phyloP scores from a whole-genome alignment of 352 stramenopile genomes.

The Elongisporangium prolatum region DNA sequence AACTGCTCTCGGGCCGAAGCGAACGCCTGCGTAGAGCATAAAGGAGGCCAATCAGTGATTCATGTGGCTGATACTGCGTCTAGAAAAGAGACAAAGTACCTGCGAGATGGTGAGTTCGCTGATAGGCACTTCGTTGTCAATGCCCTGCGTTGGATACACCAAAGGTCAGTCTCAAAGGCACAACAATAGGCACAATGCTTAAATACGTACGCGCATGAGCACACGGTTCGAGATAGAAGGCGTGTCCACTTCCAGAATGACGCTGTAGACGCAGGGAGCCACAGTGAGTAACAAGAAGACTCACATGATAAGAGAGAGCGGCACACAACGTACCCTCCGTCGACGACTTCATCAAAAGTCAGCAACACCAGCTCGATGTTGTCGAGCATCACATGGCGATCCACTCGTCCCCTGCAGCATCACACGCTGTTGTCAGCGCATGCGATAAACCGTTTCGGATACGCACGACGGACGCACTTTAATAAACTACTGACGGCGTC shows the following conservation, averaged over 20 bases:
- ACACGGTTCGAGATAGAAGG: constrained; percentile 88
- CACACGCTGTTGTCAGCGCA: background rate
- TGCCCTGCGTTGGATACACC: constrained; percentile 41
- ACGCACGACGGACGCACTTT: constrained; percentile 59
- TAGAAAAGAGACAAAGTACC: constrained; percentile 15
- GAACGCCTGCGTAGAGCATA: constrained; percentile 44
- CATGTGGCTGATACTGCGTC: background rate
- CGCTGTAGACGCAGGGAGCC: constrained; percentile 22
- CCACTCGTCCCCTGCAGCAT: constrained; percentile 61
- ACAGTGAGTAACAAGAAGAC: background rate
- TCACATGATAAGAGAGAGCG: background rate
- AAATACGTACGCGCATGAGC: constrained; percentile 80
- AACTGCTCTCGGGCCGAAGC: constrained; percentile 84
- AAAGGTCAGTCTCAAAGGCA: background rate
- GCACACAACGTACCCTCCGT: constrained; percentile 58
- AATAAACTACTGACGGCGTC: constrained; percentile 83
- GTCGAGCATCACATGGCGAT: constrained; percentile 86
- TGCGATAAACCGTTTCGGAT: background rate
- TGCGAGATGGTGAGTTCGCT: constrained; percentile 86
- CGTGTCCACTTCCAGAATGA: constrained; percentile 88
- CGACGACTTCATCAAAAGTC: constrained; percentile 88
- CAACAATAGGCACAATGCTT: background rate
- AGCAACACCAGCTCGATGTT: constrained; percentile 90
- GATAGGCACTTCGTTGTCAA: constrained; percentile 85
- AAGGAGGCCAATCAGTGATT: background rate